A percentile compares a stretch with the other conserved stretches of the same genome.
These are phyloP conservation scores for Fusarium nodosum DNA, from an alignment of 2,329 filamentous ascomycete genomes.

Conservation along the genomic window DNA sequence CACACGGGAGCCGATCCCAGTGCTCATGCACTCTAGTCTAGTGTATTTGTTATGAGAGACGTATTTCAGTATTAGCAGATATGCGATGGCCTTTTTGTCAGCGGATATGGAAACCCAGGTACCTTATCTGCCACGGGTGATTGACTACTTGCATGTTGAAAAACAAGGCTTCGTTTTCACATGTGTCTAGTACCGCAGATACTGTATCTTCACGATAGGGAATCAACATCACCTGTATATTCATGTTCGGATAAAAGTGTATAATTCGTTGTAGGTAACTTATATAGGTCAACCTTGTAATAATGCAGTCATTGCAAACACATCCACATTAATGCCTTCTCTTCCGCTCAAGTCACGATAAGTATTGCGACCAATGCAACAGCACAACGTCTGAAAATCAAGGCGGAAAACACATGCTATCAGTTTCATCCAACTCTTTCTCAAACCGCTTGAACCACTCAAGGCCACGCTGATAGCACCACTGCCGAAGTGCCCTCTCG, in stretches of 20 bases:
- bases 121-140: not conserved
- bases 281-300: constrained; percentile 18
- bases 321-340: constrained; percentile 19
- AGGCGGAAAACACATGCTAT: constrained; percentile 6
- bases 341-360: not conserved
- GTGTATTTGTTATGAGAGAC: not conserved
- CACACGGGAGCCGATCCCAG: not conserved
- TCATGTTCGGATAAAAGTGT: not conserved
- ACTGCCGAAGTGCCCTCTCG: constrained; percentile 12
- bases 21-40: not conserved
- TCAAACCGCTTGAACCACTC: constrained; percentile 9
- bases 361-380: constrained; percentile 1
- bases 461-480: constrained; percentile 26
- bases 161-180: not conserved
- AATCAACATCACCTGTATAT: not conserved
- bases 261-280: constrained; percentile 11
- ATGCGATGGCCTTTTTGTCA: not conserved
- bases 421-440: constrained; percentile 27
- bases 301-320: constrained; percentile 9
- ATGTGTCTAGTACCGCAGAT: not conserved
- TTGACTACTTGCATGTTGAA: not conserved
- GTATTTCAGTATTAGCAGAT: not conserved
- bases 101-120: not conserved
- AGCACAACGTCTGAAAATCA: constrained; percentile 6
- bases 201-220: not conserved